These are phyloP conservation scores for Trichoderma gracile DNA, from an alignment of 2,329 filamentous ascomycete species.

Conservation along the genomic window DNA sequence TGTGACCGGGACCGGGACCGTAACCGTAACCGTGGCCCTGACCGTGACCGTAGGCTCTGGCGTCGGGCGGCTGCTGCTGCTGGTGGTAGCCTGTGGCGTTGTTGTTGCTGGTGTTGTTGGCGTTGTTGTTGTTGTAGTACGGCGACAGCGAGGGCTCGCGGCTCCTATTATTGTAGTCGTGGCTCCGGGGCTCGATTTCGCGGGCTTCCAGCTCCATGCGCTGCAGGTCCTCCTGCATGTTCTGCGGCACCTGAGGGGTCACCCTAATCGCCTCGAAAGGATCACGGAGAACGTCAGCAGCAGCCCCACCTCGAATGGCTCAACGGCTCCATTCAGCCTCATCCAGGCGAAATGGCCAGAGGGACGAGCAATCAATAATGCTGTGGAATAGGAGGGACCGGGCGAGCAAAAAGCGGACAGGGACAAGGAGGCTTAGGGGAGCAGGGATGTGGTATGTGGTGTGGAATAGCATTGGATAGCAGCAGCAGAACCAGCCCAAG, in stretches of 20 bases:
- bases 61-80: slow-evolving; percentile 29
- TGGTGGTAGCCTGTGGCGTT: too few relatives aligned
- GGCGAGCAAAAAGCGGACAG: neutral
- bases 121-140: slow-evolving; percentile 30
- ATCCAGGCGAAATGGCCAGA: slow-evolving; percentile 27
- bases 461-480: too few relatives aligned
- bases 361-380: neutral
- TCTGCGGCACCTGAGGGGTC: slow-evolving; percentile 92
- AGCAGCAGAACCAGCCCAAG: too few relatives aligned
- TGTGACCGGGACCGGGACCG: too few relatives aligned
- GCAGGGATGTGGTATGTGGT: neutral
- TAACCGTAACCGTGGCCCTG: too few relatives aligned
- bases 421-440: slow-evolving; percentile 17
- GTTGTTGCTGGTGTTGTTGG: too few relatives aligned
- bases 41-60: slow-evolving; percentile 16
- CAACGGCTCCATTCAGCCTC: slow-evolving; percentile 23
- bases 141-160: slow-evolving; percentile 49
- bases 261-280: slow-evolving; percentile 57
- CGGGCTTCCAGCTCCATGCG: slow-evolving; percentile 82
- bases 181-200: slow-evolving; percentile 43
- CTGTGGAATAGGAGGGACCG: slow-evolving; percentile 18
- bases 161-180: slow-evolving; percentile 35
- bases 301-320: slow-evolving; percentile 36
- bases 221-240: slow-evolving; percentile 93
- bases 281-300: slow-evolving; percentile 39